Percentiles rank a stretch among this genome's conserved stretches.
phyloP scores from a whole-genome alignment of 2,329 filamentous ascomycete genomes.

The Phaeosphaeria sp. region DNA sequence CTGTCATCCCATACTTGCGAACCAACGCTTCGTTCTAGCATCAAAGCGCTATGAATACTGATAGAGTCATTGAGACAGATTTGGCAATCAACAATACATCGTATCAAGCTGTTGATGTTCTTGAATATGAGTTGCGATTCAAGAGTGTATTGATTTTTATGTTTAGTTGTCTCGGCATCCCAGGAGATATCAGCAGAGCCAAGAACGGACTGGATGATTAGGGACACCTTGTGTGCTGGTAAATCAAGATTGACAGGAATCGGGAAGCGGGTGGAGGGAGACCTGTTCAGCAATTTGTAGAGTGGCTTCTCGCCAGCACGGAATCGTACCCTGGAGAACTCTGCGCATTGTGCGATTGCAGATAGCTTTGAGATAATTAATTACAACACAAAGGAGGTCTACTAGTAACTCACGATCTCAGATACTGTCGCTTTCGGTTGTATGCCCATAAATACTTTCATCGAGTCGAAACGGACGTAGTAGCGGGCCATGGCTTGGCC shows the following conservation, averaged over 20 bases:
- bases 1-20: constrained; percentile 84
- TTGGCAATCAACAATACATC: constrained; percentile 80
- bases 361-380: constrained; percentile 61
- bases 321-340: constrained; percentile 76
- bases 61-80: constrained; percentile 68
- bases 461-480: constrained; percentile 80
- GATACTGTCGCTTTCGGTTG: constrained; percentile 66
- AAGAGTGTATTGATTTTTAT: constrained; percentile 62
- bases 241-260: constrained; percentile 71
- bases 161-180: constrained; percentile 63
- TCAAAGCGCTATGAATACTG: constrained; percentile 72
- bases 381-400: not conserved
- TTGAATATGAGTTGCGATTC: constrained; percentile 72
- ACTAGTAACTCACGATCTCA: constrained; percentile 65
- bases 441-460: constrained; percentile 72
- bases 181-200: constrained; percentile 64
- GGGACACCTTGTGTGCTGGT: constrained; percentile 75
- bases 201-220: constrained; percentile 78
- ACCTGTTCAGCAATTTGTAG: constrained; percentile 76
- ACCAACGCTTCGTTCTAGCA: constrained; percentile 77
- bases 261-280: constrained; percentile 70
- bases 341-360: constrained; percentile 69
- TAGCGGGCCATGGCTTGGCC: constrained; percentile 84
- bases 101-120: constrained; percentile 71
- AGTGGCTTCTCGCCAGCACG: constrained; percentile 71